phyloP scores from a whole-genome alignment of 192 early-diverging fungal genomes.

The Glomus cerebriforme region DNA sequence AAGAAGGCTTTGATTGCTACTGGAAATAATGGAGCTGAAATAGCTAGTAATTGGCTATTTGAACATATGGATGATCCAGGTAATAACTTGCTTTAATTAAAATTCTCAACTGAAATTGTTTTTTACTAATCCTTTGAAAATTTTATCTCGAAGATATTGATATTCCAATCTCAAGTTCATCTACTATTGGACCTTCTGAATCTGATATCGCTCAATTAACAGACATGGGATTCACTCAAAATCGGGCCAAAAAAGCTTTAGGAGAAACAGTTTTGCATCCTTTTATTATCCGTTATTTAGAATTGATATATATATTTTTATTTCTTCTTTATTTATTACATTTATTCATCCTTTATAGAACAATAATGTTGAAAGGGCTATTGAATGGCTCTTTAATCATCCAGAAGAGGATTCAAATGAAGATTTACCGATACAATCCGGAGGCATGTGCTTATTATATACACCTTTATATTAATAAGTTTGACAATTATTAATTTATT shows the following conservation, averaged over 20 bases:
- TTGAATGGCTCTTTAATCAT: constrained; percentile 94
- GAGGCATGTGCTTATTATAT: not conserved
- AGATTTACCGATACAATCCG: not conserved
- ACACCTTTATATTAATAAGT: not conserved
- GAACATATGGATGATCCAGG: constrained; percentile 97
- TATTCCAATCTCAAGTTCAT: constrained; percentile 56
- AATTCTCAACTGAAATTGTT: not conserved
- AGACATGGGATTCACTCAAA: constrained; percentile 90
- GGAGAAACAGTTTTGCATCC: constrained; percentile 69
- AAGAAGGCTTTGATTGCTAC: constrained; percentile 82
- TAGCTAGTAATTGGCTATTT: constrained; percentile 94
- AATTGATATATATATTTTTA: not conserved
- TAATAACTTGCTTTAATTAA: constrained; percentile 18
- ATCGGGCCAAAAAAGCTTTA: constrained; percentile 81
- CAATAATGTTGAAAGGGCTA: constrained; percentile 84
- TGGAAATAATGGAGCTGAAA: constrained; percentile 77
- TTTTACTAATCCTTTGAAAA: not conserved
- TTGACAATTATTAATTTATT: not conserved
- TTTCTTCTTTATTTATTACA: not conserved
- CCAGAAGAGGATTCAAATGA: constrained; percentile 49
- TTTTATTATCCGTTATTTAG: not conserved
- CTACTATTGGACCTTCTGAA: constrained; percentile 42
- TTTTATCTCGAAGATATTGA: constrained; percentile 63
- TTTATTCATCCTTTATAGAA: constrained; percentile 42
- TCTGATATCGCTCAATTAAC: constrained; percentile 69